Base-by-base conservation (phyloP, 805 yeast species). In the Candida peoriensis region DNA sequence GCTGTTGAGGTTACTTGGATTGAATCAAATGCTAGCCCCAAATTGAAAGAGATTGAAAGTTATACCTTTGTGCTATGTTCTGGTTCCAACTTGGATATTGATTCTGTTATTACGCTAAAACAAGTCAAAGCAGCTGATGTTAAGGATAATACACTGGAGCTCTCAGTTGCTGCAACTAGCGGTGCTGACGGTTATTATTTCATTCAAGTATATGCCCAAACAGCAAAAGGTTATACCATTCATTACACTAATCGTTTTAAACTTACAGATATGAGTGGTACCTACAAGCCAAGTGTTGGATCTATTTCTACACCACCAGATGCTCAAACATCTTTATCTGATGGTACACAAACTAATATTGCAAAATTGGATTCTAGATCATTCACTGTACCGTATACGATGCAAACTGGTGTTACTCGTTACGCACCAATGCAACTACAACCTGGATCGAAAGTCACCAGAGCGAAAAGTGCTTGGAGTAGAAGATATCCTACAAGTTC, bases 371-470 rank as follows among this genome's bases (percentile, higher is more conserved):
- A 65, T 21, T 60, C 76, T 0, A 59, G 55, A 10, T 78, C 87
- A 3, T 81, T 81, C 56, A 54, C 79, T 3, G 63, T 88, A 6
- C 72, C 94, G 2, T 90, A 89, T 61, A 72, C 85, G 3, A 43
- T 48, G 48, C 97, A 90, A 63, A 81, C 93, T 0, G 96, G 96
- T 20, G 58, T 47, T 15, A 75, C 84, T 8, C 73, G 89, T 48
- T 85, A 62, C 58, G 97, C 97, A 1, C 96, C 97, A 34, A 86
- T 88, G 96, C 97, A 89, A 62, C 56, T 68, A 39, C 96, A 87
- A 60, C 97, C 98, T 6, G 84, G 81, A 4, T 52, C 82, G 1
- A 63, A 61, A 8, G 74, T 87, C 18, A 83, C 95, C 1, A 74
- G 66, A 24, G 37, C 36, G 19, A 38, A 47, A 12, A 68, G 81